A percentile compares a stretch with the other conserved stretches of the same genome.
Conservation (phyloP, 345 rosid species). For the Triadica sebifera region DNA sequence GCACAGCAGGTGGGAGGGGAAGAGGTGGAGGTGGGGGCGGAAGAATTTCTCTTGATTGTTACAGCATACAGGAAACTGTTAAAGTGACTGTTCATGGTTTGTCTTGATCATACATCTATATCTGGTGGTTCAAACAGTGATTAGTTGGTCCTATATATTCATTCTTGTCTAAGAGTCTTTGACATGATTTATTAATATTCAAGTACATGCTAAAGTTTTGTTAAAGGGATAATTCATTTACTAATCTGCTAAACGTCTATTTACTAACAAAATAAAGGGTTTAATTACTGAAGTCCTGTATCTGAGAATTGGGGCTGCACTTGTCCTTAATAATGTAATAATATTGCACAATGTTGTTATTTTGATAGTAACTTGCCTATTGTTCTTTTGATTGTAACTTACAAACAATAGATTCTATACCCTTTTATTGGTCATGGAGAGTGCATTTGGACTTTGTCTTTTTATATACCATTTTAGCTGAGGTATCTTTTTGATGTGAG, state of each 20-base stretch:
- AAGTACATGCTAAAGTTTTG: not conserved
- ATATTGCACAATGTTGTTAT: not conserved
- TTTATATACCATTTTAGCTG: not conserved
- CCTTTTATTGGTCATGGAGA: not conserved
- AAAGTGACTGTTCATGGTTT: slow-evolving; percentile 86
- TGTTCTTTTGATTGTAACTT: not conserved
- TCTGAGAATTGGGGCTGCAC: not conserved
- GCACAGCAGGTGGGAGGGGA: slow-evolving; percentile 91
- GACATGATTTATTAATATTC: slow-evolving; percentile 10
- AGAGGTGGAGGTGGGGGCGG: slow-evolving; percentile 99
- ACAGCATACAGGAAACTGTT: slow-evolving; percentile 93
- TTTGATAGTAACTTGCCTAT: too few species aligned
- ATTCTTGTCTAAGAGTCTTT: slow-evolving; percentile 24
- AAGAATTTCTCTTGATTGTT: slow-evolving; percentile 87
- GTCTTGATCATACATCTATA: slow-evolving; percentile 38
- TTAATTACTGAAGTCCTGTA: not conserved
- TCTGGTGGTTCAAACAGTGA: slow-evolving; percentile 21
- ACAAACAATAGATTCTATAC: not conserved
- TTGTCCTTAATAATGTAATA: not conserved
- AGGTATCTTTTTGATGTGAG: not conserved
- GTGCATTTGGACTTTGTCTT: not conserved
- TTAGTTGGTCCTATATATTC: slow-evolving; percentile 30
- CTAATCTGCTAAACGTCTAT: not conserved
- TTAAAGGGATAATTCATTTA: not conserved
- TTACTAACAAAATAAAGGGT: not conserved